Evolutionary conservation across 345 rosid species (phyloP).

Genomic region (Alliaria petiolata): DNA sequence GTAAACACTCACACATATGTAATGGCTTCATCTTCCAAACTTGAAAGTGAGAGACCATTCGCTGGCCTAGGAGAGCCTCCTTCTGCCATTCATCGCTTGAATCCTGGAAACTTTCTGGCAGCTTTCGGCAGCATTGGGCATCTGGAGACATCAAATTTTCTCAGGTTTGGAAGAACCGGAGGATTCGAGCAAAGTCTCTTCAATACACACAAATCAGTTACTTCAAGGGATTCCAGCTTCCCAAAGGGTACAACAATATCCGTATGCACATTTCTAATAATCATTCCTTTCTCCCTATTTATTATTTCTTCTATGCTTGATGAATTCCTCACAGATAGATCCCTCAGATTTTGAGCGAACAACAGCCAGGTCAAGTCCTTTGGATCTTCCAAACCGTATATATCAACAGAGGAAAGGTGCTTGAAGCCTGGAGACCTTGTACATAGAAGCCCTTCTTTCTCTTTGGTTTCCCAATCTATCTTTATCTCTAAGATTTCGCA

Average conservation of each 20-base stretch:
- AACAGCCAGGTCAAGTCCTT: not conserved
- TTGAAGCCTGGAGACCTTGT: not conserved
- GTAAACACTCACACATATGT: too few species aligned
- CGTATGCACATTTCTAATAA: not conserved
- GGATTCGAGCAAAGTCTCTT: too few species aligned
- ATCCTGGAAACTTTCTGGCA: too few species aligned
- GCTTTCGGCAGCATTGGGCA: too few species aligned
- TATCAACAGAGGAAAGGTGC: not conserved
- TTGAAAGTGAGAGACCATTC: too few species aligned
- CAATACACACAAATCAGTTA: too few species aligned
- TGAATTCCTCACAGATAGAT: fast-evolving
- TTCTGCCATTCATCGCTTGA: too few species aligned
- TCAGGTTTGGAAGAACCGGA: too few species aligned
- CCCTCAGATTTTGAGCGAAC: not conserved
- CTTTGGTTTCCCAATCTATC: not conserved
- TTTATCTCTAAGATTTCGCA: not conserved
- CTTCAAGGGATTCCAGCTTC: not conserved
- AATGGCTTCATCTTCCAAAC: too few species aligned
- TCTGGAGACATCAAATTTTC: too few species aligned
- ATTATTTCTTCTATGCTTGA: not conserved
- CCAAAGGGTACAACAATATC: not conserved
- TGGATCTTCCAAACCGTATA: fast-evolving
- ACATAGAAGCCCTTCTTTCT: too few species aligned
- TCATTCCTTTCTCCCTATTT: not conserved
- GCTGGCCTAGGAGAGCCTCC: too few species aligned